Evolutionary conservation across 768 basidiomycete genomes (phyloP).

Genomic region (Mycena galericulata): DNA sequence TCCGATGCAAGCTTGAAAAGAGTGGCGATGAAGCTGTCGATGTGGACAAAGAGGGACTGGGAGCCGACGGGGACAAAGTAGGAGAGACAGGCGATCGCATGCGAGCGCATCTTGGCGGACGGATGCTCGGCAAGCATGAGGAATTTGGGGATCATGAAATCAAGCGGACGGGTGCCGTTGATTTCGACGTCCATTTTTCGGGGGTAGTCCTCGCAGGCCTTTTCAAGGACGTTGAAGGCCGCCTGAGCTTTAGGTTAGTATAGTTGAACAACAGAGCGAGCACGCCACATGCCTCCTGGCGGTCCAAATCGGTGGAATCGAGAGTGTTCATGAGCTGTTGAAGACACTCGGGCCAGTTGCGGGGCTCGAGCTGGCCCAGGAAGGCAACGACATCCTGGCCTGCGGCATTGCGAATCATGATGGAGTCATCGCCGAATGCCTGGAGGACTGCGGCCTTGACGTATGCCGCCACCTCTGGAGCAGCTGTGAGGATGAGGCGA

Average conservation of each 20-base stretch:
- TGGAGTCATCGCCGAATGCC: slow-evolving; percentile 83
- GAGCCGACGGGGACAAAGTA: slow-evolving; percentile 91
- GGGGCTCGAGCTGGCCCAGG: slow-evolving; percentile 88
- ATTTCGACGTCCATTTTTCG: slow-evolving; percentile 95
- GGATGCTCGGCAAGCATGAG: slow-evolving; percentile 88
- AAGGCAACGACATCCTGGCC: slow-evolving; percentile 94
- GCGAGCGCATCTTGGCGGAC: slow-evolving; percentile 89
- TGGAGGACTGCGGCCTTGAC: slow-evolving; percentile 82
- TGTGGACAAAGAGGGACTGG: slow-evolving; percentile 89
- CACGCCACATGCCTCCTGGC: slow-evolving; percentile 81
- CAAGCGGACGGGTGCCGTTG: slow-evolving; percentile 91
- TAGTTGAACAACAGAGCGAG: slow-evolving; percentile 13
- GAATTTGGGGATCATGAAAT: slow-evolving; percentile 98
- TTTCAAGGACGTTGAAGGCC: slow-evolving; percentile 93
- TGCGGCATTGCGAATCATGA: slow-evolving; percentile 94
- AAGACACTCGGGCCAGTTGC: slow-evolving; percentile 96
- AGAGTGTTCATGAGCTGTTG: slow-evolving; percentile 85
- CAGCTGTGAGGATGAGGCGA: slow-evolving; percentile 76
- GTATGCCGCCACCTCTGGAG: slow-evolving; percentile 75
- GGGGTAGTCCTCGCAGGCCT: slow-evolving; percentile 97
- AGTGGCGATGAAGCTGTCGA: slow-evolving; percentile 93
- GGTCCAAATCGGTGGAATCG: slow-evolving; percentile 78
- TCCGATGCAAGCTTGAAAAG: slow-evolving; percentile 97
- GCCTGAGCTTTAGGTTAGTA: slow-evolving; percentile 58
- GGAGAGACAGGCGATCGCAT: slow-evolving; percentile 93